phyloP scores from a whole-genome alignment of 805 yeast species.

The Cyberlindnera subsufficiens region DNA sequence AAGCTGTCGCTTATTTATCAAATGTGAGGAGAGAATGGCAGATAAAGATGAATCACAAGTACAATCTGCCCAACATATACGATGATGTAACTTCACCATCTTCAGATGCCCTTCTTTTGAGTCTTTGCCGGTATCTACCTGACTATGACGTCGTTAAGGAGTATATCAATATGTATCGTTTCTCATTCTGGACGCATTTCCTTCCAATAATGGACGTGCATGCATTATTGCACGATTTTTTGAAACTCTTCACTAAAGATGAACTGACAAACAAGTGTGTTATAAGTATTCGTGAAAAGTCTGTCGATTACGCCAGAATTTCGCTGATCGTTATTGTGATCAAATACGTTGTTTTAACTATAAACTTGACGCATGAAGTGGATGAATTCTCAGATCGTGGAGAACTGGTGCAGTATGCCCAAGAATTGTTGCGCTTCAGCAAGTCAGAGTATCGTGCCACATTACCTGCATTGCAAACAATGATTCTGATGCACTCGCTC shows the following conservation, averaged over 20 bases:
- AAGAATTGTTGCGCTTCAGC: constrained; percentile 12
- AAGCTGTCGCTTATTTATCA: constrained; percentile 9
- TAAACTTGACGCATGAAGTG: constrained; percentile 1
- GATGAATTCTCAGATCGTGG: constrained; percentile 12
- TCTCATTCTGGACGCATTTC: constrained; percentile 13
- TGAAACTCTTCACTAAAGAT: constrained; percentile 8
- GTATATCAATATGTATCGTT: constrained; percentile 11
- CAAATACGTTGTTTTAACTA: constrained; percentile 6
- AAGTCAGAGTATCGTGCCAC: constrained; percentile 8
- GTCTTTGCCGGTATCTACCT: constrained; percentile 16
- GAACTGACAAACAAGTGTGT: constrained; percentile 3
- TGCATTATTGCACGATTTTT: constrained; percentile 13
- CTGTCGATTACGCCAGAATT: constrained; percentile 17
- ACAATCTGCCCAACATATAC: constrained; percentile 5
- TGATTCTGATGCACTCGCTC: constrained; percentile 12
- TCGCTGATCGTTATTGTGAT: constrained; percentile 13
- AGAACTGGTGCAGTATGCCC: constrained; percentile 10
- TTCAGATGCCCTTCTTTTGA: constrained; percentile 10
- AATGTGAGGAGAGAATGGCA: constrained; percentile 20
- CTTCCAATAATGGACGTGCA: constrained; percentile 15
- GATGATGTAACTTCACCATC: constrained; percentile 4
- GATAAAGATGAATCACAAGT: constrained; percentile 9
- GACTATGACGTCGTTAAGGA: constrained; percentile 10
- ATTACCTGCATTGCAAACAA: constrained; percentile 19
- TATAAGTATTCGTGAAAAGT: constrained; percentile 6